Conservation (phyloP, 164 flowering plant species). For the Magnolia officinalis region DNA sequence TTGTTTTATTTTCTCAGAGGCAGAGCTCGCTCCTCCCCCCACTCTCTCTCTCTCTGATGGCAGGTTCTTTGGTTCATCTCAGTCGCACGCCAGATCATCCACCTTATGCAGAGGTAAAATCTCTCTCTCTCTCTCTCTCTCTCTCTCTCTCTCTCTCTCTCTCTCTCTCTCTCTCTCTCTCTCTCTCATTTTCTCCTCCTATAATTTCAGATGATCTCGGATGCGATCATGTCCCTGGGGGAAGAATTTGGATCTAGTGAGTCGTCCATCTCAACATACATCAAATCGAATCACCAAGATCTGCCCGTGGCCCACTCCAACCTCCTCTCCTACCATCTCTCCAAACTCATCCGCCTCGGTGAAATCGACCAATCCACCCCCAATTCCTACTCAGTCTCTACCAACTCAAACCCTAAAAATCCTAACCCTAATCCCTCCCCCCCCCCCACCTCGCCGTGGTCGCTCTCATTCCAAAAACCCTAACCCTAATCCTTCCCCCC, state of each 20-base stretch:
- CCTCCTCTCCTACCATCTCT: slow-evolving; percentile 6
- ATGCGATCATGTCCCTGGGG: not conserved
- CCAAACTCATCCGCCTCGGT: slow-evolving; percentile 1
- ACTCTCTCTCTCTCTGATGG: no score
- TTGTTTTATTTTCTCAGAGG: not conserved
- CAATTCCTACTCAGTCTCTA: not conserved
- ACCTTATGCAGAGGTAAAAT: slow-evolving; percentile 2
- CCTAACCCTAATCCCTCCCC: not conserved
- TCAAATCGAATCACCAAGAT: not conserved
- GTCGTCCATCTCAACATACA: not conserved
- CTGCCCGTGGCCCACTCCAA: slow-evolving; percentile 4
- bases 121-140: not conserved
- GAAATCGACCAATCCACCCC: not conserved
- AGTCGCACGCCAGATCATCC: slow-evolving; percentile 5
- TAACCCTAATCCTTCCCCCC: not conserved
- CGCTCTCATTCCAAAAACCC: not conserved
- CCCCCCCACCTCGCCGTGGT: not conserved
- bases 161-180: no score
- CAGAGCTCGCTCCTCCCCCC: no score
- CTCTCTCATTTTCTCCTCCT: not conserved
- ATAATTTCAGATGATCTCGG: not conserved
- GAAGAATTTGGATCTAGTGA: slow-evolving; percentile 4
- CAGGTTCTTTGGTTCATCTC: not conserved
- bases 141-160: not conserved
- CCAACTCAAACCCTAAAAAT: no score